Base-by-base conservation (phyloP, 495 filamentous ascomycete genomes). In the Daldinia childiae region DNA sequence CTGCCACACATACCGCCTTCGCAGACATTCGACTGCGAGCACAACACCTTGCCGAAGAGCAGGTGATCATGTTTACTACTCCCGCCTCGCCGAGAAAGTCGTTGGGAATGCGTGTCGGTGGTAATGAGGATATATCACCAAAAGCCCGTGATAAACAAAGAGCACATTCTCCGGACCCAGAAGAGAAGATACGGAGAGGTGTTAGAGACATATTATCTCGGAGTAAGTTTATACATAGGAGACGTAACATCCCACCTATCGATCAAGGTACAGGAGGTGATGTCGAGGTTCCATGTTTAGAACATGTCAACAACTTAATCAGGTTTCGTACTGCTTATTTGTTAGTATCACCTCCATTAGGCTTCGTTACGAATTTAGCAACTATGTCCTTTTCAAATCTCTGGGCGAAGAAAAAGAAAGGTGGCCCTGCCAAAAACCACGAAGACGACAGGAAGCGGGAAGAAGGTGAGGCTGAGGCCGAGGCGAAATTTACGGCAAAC, bases 291-390 rank as follows among this genome's bases (percentile, higher is more conserved):
- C 62, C 66, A 48, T 75, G 58, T 17, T 58, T 80, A 9, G 72
- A 66, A 14, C 61, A 68, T 0, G 21, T 84, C 4, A 51, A 73
- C 12, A 67, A 74, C 29, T 59, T 75, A 14, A 64, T 58, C 29
- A 36, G 30, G 24, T 77, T 78, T 24, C 77, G 74, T 11, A 83
- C 86, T 6, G 86, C 87, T 15, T 97, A 95, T 79, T 82, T 98
- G 0, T 81, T 97, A 11, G 83, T 98, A 38, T 97, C 93, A 4
- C 94, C 94, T 2, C 83, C 94, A 3, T 82, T 93, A 26, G 88
- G 90, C 1, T 82, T 92, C 0, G 74, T 90, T 21, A 88, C 85
- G 29, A 83, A 79, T 59, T 79, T 91, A 14, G 80, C 85, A 19
- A 92, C 87, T 3, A 74, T 87, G 64, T 90, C 87, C 24, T 73